Base-by-base conservation (phyloP, 2,329 filamentous ascomycete genomes). In the Lachnellula occidentalis region DNA sequence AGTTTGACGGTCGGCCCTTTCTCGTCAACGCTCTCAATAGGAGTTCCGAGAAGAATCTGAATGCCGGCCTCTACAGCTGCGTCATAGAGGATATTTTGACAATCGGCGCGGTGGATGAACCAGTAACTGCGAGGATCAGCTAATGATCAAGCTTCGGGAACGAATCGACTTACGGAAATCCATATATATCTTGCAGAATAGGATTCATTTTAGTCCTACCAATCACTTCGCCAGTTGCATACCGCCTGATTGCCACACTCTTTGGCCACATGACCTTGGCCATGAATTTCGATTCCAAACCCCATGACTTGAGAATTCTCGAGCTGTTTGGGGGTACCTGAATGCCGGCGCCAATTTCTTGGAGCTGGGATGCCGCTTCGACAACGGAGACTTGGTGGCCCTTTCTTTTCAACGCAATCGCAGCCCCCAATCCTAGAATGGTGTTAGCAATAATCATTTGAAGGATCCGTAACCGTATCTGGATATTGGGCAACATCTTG, bases 311-410 rank as follows among this genome's bases (percentile, higher is more conserved):
- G 11, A 62, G 48, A 15, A 58, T 58, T 21, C 50, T 34, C 12
- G 50, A 19, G 31, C 53, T 53, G 42, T 58, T 58, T 21, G 53
- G 56, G 3, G 50, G 56, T 19, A 58, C 53, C 47, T 58, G 54
- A 41, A 55, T 39, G 34, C 54, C 54, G 11, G 53, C 53, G 4
- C 53, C 57, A 22, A 71, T 69, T 64, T 73, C 70, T 5, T 65
- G 63, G 9, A 74, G 66, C 34, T 68, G 65, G 2, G 64, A 61
- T 4, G 71, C 69, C 2, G 70, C 60, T 51, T 74, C 73, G 5
- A 71, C 66, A 11, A 75, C 62, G 2, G 63, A 68, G 11, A 74
- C 72, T 8, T 62, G 56, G 49, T 74, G 72, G 45, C 54, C 54
- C 34, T 50, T 56, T 42, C 21, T 24, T 22, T 22, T 21, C 11